Conservation (phyloP, 805 yeast species). For the Lipomyces yamanashiensis region DNA sequence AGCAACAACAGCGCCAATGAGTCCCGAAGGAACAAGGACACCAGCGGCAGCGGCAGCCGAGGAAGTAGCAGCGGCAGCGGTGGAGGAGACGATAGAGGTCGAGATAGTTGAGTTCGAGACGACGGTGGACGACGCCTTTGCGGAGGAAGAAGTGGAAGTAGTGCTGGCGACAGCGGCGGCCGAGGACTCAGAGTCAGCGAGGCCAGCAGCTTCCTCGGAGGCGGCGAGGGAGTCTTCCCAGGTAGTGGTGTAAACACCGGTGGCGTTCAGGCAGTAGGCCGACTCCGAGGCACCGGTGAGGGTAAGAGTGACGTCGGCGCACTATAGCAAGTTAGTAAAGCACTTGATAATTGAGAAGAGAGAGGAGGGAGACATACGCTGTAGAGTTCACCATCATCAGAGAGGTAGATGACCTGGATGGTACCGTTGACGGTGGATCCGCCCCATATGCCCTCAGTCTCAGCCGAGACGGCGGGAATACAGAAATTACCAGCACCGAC, state of each 20-base stretch:
- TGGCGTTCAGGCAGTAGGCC: slow-evolving; percentile 36
- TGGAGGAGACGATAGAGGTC: not conserved
- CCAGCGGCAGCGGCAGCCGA: slow-evolving; percentile 16
- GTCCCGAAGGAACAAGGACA: slow-evolving; percentile 13
- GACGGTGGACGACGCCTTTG: slow-evolving; percentile 7
- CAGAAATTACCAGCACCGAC: slow-evolving; percentile 41
- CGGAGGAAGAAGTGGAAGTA: not conserved
- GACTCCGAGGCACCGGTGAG: slow-evolving; percentile 31
- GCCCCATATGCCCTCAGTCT: slow-evolving; percentile 23
- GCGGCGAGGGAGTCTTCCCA: slow-evolving; percentile 36
- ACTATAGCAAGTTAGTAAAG: slow-evolving; percentile 4
- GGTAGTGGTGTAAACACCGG: slow-evolving; percentile 38
- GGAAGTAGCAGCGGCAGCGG: slow-evolving; percentile 26
- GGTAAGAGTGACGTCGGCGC: slow-evolving; percentile 39
- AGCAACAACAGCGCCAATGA: slow-evolving; percentile 22
- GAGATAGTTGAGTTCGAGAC: not conserved
- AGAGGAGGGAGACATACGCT: slow-evolving; percentile 26
- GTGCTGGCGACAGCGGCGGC: slow-evolving; percentile 16
- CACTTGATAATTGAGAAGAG: not conserved
- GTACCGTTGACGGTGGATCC: slow-evolving; percentile 38
- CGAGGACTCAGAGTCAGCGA: slow-evolving; percentile 12
- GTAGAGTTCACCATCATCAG: slow-evolving; percentile 42
- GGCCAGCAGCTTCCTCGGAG: slow-evolving; percentile 30
- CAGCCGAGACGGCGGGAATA: slow-evolving; percentile 35
- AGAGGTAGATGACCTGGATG: slow-evolving; percentile 39